Base-by-base conservation (phyloP, 1,284 basidiomycete species). In the Pseudozyma flocculosa region DNA sequence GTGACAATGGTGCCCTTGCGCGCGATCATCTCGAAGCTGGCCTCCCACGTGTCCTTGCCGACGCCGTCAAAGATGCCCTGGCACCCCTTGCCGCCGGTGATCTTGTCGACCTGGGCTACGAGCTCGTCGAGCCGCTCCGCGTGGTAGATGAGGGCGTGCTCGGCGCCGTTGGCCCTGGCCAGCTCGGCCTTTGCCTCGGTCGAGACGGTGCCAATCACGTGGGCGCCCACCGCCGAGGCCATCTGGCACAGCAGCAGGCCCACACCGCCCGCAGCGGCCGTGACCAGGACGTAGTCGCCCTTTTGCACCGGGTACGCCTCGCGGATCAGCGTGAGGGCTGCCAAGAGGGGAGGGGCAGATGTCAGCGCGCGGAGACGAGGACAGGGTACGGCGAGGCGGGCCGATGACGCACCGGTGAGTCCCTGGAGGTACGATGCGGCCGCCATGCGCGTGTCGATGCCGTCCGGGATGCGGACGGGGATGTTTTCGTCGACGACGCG, bases 201-300 rank as follows among this genome's bases (percentile, higher is more conserved):
- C 2, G 91, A 94, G 1, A 89, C 90, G n/a, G 92, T 96, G 2
- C 90, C 94, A 68, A 98, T 95, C 22, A 96, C 90, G 11, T 85
- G 87, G 1, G 89, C 92, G 15, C 94, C 93, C 37, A 81, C 67
- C 45, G 81, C 70, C 38, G 75, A 76, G 40, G 57, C 85, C 80
- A 70, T 57, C 72, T 84, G 83, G 42, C 79, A 80, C 7, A 84
- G 76, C 14, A 83, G 65, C 0, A 83, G 73, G 1, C 84, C 85
- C 0, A 85, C 80, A 15, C 85, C 85, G 23, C 94, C 94, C 0
- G 94, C 92, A 17, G 94, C 85, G 14, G 94, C 93, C 75, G 94
- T 89, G 15, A 96, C 83, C 45, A 92, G 83, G 54, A 92, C 73
- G 67, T 74, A 81, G 63, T 84, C 82, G 7, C 81, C 82, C 57